phyloP scores from a whole-genome alignment of 192 early-diverging fungal species.

The Linnemannia zychae region DNA sequence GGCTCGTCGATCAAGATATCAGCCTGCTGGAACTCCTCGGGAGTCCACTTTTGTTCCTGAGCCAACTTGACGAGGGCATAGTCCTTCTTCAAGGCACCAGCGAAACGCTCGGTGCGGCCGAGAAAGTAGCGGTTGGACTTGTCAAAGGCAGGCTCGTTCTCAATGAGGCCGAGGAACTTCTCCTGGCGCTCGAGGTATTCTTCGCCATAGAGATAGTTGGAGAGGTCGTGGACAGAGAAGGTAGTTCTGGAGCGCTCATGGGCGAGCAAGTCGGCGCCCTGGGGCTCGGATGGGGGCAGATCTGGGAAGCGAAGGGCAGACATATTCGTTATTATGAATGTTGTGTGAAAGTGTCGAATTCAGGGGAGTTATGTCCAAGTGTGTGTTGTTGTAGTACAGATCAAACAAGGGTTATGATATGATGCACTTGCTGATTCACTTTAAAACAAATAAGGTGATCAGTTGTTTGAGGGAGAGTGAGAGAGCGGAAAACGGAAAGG shows the following conservation, averaged over 20 bases:
- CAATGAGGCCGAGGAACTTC: conserved; percentile 72
- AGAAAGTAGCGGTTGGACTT: conserved; percentile 79
- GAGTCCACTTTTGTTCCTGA: conserved; percentile 70
- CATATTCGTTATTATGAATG: conserved; percentile 43
- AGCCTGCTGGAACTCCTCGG: conserved; percentile 64
- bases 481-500: neutral
- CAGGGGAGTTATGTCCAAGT: neutral
- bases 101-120: conserved; percentile 78
- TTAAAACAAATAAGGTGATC: neutral
- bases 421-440: conserved; percentile 1
- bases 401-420: neutral
- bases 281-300: conserved; percentile 58
- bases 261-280: conserved; percentile 66
- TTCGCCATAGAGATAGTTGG: conserved; percentile 75
- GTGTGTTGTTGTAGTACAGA: conserved; percentile 6
- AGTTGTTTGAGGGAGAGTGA: neutral
- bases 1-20: conserved; percentile 71
- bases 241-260: conserved; percentile 76
- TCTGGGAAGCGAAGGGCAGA: conserved; percentile 59
- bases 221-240: conserved; percentile 76
- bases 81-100: conserved; percentile 71
- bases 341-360: neutral
- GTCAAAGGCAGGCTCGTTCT: conserved; percentile 80
- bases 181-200: conserved; percentile 69
- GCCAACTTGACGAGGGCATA: conserved; percentile 73